Conservation (phyloP, 345 rosid species). For the Gossypium rotundifolium region DNA sequence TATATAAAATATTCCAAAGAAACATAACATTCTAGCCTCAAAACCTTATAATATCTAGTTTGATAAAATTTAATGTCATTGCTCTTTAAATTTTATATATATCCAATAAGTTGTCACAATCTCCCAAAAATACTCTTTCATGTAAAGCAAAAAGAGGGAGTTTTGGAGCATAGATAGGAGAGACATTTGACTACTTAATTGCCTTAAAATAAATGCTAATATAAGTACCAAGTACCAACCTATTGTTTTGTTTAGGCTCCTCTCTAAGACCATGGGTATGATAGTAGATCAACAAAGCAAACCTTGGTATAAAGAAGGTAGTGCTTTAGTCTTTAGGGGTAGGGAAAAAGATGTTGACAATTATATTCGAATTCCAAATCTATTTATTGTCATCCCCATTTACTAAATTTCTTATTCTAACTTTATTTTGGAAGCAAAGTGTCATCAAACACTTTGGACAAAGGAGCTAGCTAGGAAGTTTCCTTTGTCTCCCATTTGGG, state of each 20-base stretch:
- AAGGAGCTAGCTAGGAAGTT: conserved; percentile 15
- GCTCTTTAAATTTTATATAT: conserved; percentile 8
- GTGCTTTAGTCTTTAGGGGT: too few relatives aligned
- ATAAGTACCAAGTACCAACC: neutral
- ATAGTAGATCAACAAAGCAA: conserved; percentile 30
- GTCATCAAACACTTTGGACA: neutral
- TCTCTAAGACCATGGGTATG: conserved; percentile 17
- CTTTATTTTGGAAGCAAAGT: neutral
- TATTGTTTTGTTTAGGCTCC: conserved; percentile 11
- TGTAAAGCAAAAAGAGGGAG: conserved; percentile 22
- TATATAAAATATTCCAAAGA: too few relatives aligned
- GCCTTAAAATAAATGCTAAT: neutral
- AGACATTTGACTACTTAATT: conserved; percentile 1
- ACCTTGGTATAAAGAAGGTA: neutral
- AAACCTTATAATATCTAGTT: neutral
- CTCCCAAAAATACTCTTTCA: conserved; percentile 48
- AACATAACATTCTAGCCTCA: neutral
- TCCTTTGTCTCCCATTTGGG: conserved; percentile 40
- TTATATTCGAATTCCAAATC: too few relatives aligned
- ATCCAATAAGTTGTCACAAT: conserved; percentile 24
- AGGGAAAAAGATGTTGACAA: too few relatives aligned
- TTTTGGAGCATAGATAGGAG: neutral
- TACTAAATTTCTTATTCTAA: too few relatives aligned
- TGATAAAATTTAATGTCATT: conserved; percentile 11
- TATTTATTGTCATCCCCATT: too few relatives aligned